Conservation (phyloP, 2,329 filamentous ascomycete species). For the Fusarium torulosum region DNA sequence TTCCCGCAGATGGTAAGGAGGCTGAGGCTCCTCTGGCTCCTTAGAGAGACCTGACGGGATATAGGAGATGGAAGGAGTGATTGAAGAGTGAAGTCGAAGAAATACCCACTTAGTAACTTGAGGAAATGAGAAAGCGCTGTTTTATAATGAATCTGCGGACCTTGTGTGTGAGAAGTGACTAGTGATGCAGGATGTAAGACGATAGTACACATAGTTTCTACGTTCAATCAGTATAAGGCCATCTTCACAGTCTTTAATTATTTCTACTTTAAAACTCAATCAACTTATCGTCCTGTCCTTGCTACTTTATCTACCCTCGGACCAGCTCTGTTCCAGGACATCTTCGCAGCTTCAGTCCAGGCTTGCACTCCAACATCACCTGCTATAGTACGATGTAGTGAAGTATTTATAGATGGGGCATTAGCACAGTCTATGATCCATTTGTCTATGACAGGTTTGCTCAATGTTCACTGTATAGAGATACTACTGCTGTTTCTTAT, state of each 20-base stretch:
- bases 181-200: background rate
- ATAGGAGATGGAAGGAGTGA: background rate
- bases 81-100: constrained; percentile 25
- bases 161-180: background rate
- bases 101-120: constrained; percentile 31
- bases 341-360: constrained; percentile 1
- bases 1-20: constrained; percentile 49
- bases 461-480: no score
- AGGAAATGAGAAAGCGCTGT: constrained; percentile 13
- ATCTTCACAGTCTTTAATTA: background rate
- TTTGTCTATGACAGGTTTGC: no score
- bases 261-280: background rate
- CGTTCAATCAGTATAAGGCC: background rate
- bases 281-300: background rate
- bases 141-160: background rate
- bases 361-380: constrained; percentile 1
- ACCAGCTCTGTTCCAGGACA: background rate
- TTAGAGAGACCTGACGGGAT: constrained; percentile 7
- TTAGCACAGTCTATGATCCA: no score
- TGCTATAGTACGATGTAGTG: background rate
- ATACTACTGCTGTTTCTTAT: no score
- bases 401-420: no score
- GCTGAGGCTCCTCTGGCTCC: constrained; percentile 53
- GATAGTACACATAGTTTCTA: background rate
- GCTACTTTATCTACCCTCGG: background rate